Evolutionary conservation across 768 basidiomycete species (phyloP), one percentile per base, ranked within the genome.

Genomic region (Suillus decipiens): DNA sequence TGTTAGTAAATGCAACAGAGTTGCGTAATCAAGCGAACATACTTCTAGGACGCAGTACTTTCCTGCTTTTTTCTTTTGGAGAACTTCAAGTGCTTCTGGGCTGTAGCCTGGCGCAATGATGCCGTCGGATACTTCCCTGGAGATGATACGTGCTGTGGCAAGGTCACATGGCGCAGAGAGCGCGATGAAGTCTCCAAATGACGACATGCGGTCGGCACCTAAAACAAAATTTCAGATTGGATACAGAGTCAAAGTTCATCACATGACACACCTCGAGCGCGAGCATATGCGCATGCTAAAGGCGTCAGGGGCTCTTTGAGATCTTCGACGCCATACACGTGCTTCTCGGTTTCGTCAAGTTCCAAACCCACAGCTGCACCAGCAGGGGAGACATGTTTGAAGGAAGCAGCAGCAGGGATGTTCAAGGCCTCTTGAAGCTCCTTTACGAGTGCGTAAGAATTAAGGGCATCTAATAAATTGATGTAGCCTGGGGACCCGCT

Each of bases 161-260:
- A 95, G 80, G 73, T 99, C 97, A 78, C 96, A 97, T 22, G 89
- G 86, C 33, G 90, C 89, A 19, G 95, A 97, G 12, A 99, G 83
- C 0, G 95, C 97, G 69, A 99, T 96, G 75, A 99, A 99, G 79
- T 99, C 97, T 5, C 97, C 97, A 74, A 99, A 99, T 2, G 96
- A 98, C 1, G 96, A 98, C 97, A 99, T 99, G 60, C 97, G 89
- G 75, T 99, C 97, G 28, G 97, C 96, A 62, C 95, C 92, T 93
- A 67, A 7, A 67, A 61, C 36, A 66, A 31, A 24, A 54, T 19
- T 61, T 63, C 62, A 19, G 61, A 61, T 48, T 54, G 45, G 24
- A 10, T 43, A 61, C 3, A 9, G 24, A 11, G 39, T 28, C 36
- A 34, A 57, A 28, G 39, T n/a, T 37, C 36, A 55, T 41, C 19